Evolutionary conservation across 2,329 filamentous ascomycete species (phyloP).

Genomic region (Dactylellina cionopaga): DNA sequence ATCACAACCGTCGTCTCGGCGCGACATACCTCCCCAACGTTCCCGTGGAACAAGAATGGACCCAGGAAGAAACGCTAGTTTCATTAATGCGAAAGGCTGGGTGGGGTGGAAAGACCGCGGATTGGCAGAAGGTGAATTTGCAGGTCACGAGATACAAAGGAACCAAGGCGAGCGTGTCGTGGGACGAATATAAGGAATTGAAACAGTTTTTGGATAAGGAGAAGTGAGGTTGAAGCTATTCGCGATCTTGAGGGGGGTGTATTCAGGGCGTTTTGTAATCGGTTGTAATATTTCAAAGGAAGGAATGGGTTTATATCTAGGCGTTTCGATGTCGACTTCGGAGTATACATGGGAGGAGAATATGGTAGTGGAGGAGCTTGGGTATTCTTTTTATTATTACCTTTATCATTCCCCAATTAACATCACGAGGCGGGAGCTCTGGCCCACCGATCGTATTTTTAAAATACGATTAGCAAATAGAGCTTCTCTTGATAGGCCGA

Average conservation of each 20-base stretch:
- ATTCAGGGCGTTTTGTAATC: neutral
- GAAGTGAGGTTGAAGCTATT: neutral
- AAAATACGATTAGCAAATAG: slow-evolving; percentile 30
- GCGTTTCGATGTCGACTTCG: neutral
- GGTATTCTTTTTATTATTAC: slow-evolving; percentile 10
- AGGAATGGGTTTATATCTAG: neutral
- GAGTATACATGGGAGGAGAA: neutral
- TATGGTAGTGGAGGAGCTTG: neutral
- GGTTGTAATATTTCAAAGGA: neutral
- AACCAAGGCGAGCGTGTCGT: slow-evolving; percentile 76
- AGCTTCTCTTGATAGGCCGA: neutral
- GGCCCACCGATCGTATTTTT: no score
- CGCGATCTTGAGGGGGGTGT: neutral
- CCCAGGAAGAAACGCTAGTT: slow-evolving; percentile 86
- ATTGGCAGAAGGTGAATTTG: slow-evolving; percentile 82
- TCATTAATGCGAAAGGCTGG: slow-evolving; percentile 95
- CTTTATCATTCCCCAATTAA: neutral
- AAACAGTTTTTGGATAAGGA: slow-evolving; percentile 72
- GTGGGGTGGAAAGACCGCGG: slow-evolving; percentile 74
- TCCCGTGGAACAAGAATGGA: slow-evolving; percentile 91
- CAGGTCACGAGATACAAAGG: slow-evolving; percentile 87
- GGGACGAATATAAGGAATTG: slow-evolving; percentile 81
- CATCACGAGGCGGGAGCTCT: no score
- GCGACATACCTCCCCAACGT: slow-evolving; percentile 94
- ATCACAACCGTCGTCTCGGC: slow-evolving; percentile 77